phyloP scores from a whole-genome alignment of 805 yeast genomes.

The Lipomyces mesembrius region DNA sequence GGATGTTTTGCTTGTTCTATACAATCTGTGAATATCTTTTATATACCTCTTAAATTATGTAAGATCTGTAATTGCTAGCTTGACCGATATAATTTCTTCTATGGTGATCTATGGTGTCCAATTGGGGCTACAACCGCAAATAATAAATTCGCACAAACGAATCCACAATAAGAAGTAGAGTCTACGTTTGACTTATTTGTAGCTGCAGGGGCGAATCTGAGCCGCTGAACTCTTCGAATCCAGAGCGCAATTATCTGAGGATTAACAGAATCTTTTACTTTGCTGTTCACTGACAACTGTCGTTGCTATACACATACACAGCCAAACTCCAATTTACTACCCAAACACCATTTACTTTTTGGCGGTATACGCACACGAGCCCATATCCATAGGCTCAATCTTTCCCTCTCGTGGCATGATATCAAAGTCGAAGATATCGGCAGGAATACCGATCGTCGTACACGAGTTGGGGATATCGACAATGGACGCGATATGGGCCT shows the following conservation, averaged over 20 bases:
- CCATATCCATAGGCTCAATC: slow-evolving; percentile 26
- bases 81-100: background rate
- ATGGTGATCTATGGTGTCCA: background rate
- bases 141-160: background rate
- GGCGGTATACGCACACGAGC: slow-evolving; percentile 26
- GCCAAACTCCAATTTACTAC: background rate
- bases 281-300: background rate
- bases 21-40: background rate
- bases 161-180: background rate
- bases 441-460: slow-evolving; percentile 56
- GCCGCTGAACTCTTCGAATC: too few relatives aligned
- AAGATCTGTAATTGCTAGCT: background rate
- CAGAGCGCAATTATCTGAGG: too few relatives aligned
- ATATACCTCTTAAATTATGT: background rate
- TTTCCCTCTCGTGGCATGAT: slow-evolving; percentile 36
- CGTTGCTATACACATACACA: background rate
- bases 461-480: slow-evolving; percentile 60
- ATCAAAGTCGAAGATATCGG: slow-evolving; percentile 59
- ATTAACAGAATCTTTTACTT: background rate
- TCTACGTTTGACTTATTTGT: too few relatives aligned
- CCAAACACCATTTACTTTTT: slow-evolving; percentile 3
- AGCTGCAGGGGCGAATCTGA: too few relatives aligned
- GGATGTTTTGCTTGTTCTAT: background rate
- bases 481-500: slow-evolving; percentile 57
- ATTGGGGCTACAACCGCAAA: background rate